phyloP scores from a whole-genome alignment of 2,329 filamentous ascomycete species.

The Aspergillus tubingensis region DNA sequence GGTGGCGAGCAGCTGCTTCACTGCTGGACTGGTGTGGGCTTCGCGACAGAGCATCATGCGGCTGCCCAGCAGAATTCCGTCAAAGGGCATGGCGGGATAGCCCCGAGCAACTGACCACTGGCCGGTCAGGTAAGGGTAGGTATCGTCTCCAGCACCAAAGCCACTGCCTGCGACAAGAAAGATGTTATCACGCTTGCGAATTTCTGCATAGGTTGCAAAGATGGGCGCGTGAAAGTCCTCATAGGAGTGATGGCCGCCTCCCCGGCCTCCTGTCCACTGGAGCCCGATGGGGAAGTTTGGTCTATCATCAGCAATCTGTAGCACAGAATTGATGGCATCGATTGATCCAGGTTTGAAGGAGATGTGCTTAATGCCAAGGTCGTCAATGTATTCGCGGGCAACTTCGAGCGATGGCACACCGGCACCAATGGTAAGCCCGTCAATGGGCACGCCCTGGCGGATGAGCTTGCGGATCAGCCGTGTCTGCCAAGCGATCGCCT shows the following conservation, averaged over 20 bases:
- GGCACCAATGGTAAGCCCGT: not conserved
- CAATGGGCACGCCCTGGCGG: not conserved
- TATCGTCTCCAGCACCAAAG: not conserved
- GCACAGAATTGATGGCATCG: not conserved
- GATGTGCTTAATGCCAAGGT: not conserved
- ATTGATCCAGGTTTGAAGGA: not conserved
- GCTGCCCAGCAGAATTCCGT: not conserved
- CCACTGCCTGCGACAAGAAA: not conserved
- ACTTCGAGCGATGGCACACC: not conserved
- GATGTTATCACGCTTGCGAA: conserved; percentile 1
- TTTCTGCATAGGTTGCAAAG: not conserved
- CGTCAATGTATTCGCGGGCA: not conserved
- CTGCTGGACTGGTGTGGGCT: not conserved
- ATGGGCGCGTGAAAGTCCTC: conserved; percentile 1
- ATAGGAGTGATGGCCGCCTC: not conserved
- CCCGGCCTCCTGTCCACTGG: not conserved
- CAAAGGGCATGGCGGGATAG: not conserved
- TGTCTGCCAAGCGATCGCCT: not conserved
- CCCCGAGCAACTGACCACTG: not conserved
- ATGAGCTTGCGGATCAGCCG: not conserved
- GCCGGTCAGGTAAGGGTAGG: not conserved
- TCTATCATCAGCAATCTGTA: not conserved
- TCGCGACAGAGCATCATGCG: not conserved
- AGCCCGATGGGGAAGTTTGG: not conserved
- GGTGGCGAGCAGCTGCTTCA: not conserved